Evolutionary conservation across 2,329 filamentous ascomycete genomes (phyloP).

Genomic region (Westerdykella ornata): DNA sequence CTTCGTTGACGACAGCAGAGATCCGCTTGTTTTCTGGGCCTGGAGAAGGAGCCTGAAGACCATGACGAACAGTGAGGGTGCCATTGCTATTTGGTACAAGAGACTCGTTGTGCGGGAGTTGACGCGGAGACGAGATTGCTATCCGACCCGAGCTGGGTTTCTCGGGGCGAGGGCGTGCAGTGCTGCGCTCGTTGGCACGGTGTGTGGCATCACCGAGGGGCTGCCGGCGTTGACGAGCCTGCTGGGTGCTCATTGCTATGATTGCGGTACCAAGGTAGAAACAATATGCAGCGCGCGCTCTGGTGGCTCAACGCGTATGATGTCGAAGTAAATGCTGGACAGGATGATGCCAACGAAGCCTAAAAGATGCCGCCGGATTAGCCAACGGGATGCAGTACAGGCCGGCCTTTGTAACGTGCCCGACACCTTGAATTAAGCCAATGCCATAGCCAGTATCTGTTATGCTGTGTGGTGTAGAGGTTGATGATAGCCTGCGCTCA

Average conservation of each 20-base stretch:
- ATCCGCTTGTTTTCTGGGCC: slow-evolving; percentile 48
- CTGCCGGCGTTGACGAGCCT: neutral
- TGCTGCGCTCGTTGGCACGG: slow-evolving; percentile 26
- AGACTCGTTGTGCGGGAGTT: slow-evolving; percentile 42
- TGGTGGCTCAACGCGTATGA: too few relatives aligned
- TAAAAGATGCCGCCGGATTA: too few relatives aligned
- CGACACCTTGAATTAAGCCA: too few relatives aligned
- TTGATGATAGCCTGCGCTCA: too few relatives aligned
- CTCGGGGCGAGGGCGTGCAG: slow-evolving; percentile 13
- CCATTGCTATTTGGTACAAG: slow-evolving; percentile 38
- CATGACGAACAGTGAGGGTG: slow-evolving; percentile 37
- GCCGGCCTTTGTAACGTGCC: too few relatives aligned
- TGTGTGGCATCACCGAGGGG: slow-evolving; percentile 22
- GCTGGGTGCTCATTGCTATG: slow-evolving; percentile 5
- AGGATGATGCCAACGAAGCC: too few relatives aligned
- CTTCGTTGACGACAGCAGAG: slow-evolving; percentile 46
- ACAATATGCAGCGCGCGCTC: too few relatives aligned
- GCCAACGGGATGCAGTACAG: too few relatives aligned
- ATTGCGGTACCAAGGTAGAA: slow-evolving; percentile 7
- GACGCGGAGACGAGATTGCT: slow-evolving; percentile 13
- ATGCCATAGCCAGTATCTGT: too few relatives aligned
- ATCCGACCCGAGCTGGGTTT: slow-evolving; percentile 14
- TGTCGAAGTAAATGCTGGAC: too few relatives aligned
- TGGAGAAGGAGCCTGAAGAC: slow-evolving; percentile 9
- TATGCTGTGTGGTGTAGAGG: too few relatives aligned